Evolutionary conservation across 345 rosid genomes (phyloP).

Genomic region (Combretum micranthum): DNA sequence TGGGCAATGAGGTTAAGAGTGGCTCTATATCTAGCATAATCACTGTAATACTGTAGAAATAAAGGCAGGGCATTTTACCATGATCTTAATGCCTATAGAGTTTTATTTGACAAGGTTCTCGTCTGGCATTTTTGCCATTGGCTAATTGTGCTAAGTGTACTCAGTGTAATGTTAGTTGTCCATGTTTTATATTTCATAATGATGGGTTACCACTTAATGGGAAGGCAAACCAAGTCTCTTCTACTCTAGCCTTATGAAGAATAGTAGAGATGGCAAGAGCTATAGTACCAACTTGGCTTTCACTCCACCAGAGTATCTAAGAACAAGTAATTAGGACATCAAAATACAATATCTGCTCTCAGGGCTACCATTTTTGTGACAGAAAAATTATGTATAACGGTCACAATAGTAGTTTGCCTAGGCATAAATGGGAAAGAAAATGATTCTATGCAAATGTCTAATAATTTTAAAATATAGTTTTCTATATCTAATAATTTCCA

Average conservation of each 20-base stretch:
- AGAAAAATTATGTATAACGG: too few relatives aligned
- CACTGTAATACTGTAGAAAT: constrained; percentile 36
- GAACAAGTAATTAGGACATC: constrained; percentile 23
- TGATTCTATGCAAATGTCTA: too few relatives aligned
- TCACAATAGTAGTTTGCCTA: too few relatives aligned
- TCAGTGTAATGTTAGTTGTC: neutral
- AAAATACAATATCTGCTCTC: too few relatives aligned
- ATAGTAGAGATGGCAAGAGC: constrained; percentile 46
- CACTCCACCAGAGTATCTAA: constrained; percentile 44
- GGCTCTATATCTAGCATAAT: constrained; percentile 36
- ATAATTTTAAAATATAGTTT: neutral
- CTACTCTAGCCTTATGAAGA: constrained; percentile 47
- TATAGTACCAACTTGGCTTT: constrained; percentile 44
- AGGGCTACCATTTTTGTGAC: too few relatives aligned
- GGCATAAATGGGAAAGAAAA: too few relatives aligned
- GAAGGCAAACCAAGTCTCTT: constrained; percentile 47
- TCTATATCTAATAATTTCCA: too few relatives aligned
- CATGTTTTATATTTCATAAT: constrained; percentile 1
- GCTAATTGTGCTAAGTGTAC: neutral
- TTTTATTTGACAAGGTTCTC: constrained; percentile 36
- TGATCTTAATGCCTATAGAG: constrained; percentile 42
- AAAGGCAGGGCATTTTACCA: constrained; percentile 39
- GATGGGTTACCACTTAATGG: constrained; percentile 14
- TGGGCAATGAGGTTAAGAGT: constrained; percentile 51
- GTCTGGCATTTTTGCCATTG: neutral